These are phyloP conservation scores for Pseudocercospora macadamiae DNA, from an alignment of 2,329 filamentous ascomycete genomes.

Conservation along the genomic window DNA sequence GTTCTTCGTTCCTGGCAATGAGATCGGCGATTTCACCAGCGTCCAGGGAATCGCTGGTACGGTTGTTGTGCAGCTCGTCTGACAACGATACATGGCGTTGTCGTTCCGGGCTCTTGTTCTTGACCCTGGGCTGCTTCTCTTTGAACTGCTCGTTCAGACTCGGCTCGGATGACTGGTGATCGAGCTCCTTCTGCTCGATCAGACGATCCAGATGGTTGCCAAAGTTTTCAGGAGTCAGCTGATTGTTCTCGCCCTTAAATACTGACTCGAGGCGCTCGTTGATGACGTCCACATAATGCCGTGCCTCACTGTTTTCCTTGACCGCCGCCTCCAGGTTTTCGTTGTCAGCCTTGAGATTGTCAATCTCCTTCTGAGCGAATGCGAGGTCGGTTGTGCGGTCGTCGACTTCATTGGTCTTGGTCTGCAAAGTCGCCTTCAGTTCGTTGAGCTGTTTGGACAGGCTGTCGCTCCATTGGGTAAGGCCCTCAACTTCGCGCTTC, in stretches of 20 bases:
- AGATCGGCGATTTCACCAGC: too few relatives aligned
- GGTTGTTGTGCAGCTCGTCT: constrained; percentile 7
- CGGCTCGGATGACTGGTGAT: constrained; percentile 6
- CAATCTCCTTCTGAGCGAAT: constrained; percentile 1
- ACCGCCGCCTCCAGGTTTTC: background rate
- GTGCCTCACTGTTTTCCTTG: constrained; percentile 2
- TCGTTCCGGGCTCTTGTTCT: constrained; percentile 8
- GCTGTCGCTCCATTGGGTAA: background rate
- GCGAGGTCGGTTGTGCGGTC: background rate
- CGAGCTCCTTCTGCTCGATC: constrained; percentile 11
- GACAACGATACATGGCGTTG: background rate
- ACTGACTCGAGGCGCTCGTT: constrained; percentile 8
- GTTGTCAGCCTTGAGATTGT: background rate
- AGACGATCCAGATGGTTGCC: constrained; percentile 13
- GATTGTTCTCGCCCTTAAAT: constrained; percentile 8
- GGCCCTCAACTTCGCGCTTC: too few relatives aligned
- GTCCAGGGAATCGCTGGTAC: too few relatives aligned
- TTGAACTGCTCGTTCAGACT: constrained; percentile 8
- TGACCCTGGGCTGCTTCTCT: background rate
- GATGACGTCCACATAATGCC: constrained; percentile 8
- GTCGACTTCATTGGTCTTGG: background rate
- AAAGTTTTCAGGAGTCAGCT: constrained; percentile 16
- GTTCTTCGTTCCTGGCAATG: too few relatives aligned
- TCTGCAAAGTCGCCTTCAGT: background rate
- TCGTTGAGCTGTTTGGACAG: background rate